Percentiles rank a stretch among this genome's conserved stretches.
phyloP scores from a whole-genome alignment of 352 stramenopile species.

The Plasmopara viticola region DNA sequence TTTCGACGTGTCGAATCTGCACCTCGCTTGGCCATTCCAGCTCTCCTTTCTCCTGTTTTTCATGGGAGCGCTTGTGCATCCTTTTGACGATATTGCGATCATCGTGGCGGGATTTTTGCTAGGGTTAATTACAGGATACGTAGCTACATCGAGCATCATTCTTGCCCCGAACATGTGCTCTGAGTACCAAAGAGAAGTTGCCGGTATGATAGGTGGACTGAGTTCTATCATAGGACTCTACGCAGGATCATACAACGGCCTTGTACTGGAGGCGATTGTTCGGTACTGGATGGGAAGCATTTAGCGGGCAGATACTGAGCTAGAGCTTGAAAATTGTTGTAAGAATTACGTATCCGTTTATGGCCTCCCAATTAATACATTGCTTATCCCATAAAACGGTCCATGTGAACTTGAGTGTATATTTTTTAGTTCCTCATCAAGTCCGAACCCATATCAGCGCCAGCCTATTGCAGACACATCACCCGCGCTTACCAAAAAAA shows the following conservation, averaged over 20 bases:
- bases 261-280: slow-evolving; percentile 61
- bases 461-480: no score
- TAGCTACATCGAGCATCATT: slow-evolving; percentile 74
- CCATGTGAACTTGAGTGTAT: no score
- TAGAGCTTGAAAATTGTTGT: no score
- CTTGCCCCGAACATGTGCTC: slow-evolving; percentile 64
- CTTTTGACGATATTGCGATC: slow-evolving; percentile 45
- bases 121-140: slow-evolving; percentile 66
- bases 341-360: no score
- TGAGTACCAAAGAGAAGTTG: slow-evolving; percentile 74
- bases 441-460: no score
- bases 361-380: no score
- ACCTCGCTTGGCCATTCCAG: slow-evolving; percentile 61
- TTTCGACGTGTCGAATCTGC: slow-evolving; percentile 58
- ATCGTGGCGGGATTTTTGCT: slow-evolving; percentile 52
- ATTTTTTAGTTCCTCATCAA: no score
- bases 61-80: slow-evolving; percentile 43
- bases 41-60: slow-evolving; percentile 68
- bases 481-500: no score
- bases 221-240: slow-evolving; percentile 71
- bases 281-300: slow-evolving; percentile 32
- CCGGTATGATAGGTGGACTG: slow-evolving; percentile 65
- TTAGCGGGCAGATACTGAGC: background rate
- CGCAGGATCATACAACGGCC: slow-evolving; percentile 65
- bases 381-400: no score